These are phyloP conservation scores for Tulasnella calospora DNA, from an alignment of 768 basidiomycete species.

Conservation along the genomic window DNA sequence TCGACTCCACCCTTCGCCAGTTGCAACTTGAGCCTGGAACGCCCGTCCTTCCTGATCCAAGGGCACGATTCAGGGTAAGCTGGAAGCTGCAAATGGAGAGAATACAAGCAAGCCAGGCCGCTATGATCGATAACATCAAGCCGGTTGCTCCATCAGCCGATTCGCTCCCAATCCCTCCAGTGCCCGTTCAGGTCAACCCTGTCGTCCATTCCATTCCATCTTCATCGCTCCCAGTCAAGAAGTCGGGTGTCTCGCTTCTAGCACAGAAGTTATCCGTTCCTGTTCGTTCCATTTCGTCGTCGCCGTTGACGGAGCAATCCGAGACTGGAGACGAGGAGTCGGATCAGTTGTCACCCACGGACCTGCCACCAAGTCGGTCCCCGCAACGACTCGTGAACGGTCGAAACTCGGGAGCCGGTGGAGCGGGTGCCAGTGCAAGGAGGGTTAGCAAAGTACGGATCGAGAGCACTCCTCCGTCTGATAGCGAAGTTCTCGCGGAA, in stretches of 20 bases:
- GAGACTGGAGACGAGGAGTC: constrained; percentile 18
- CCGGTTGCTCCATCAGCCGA: neutral
- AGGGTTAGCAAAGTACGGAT: constrained; percentile 18
- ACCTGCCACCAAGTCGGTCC: neutral
- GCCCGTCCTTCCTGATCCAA: constrained; percentile 17
- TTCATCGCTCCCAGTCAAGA: neutral
- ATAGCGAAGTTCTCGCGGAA: neutral
- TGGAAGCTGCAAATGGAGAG: constrained; percentile 16
- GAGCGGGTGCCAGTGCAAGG: neutral
- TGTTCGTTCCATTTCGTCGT: constrained; percentile 6
- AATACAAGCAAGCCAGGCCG: constrained; percentile 9
- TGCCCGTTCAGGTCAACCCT: neutral
- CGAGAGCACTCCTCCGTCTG: constrained; percentile 20
- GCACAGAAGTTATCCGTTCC: neutral
- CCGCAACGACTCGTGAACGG: neutral
- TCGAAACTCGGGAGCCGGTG: neutral
- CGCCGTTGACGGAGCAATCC: constrained; percentile 21
- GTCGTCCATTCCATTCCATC: neutral
- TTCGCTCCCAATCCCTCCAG: neutral
- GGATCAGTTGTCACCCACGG: neutral
- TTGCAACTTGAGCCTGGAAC: constrained; percentile 11
- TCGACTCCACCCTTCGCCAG: constrained; percentile 17
- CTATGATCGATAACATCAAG: neutral
- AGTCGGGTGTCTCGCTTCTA: neutral
- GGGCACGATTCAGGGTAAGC: neutral